Conservation (phyloP, 805 yeast genomes). For the Saturnispora sekii region DNA sequence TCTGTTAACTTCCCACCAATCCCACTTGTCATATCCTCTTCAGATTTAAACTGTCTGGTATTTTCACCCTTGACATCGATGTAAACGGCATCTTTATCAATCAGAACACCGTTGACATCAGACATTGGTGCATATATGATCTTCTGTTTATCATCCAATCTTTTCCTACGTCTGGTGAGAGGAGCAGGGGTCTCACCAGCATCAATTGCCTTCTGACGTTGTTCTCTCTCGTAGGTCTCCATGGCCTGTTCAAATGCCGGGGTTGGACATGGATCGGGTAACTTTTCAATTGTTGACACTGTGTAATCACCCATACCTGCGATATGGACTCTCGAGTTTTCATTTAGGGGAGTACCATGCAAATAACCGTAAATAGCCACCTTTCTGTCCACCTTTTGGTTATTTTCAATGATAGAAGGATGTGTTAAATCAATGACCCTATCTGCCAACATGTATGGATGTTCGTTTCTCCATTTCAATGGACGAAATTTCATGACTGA, state of each 20-base stretch:
- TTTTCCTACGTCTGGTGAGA: constrained; percentile 55
- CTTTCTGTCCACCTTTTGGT: constrained; percentile 79
- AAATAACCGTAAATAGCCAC: constrained; percentile 89
- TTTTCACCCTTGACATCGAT: constrained; percentile 58
- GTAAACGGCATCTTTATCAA: constrained; percentile 96
- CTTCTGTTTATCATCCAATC: constrained; percentile 90
- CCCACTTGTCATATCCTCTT: constrained; percentile 37
- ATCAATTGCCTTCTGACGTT: constrained; percentile 52
- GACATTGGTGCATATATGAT: constrained; percentile 98
- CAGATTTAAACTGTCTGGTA: constrained; percentile 19
- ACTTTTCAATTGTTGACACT: constrained; percentile 67
- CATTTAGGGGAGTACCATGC: constrained; percentile 78
- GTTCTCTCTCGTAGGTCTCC: constrained; percentile 73
- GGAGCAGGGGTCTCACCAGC: constrained; percentile 43
- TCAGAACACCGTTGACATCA: constrained; percentile 96
- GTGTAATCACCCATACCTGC: constrained; percentile 93
- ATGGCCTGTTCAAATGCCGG: constrained; percentile 82
- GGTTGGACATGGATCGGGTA: constrained; percentile 99
- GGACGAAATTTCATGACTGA: constrained; percentile 98
- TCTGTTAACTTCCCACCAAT: constrained; percentile 84
- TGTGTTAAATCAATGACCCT: constrained; percentile 88
- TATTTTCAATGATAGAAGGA: constrained; percentile 68
- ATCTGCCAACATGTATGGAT: constrained; percentile 87
- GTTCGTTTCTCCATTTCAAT: constrained; percentile 98
- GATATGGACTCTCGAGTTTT: constrained; percentile 73